phyloP scores from a whole-genome alignment of 2,329 filamentous ascomycete species.

The Lasiodiplodia sp. region DNA sequence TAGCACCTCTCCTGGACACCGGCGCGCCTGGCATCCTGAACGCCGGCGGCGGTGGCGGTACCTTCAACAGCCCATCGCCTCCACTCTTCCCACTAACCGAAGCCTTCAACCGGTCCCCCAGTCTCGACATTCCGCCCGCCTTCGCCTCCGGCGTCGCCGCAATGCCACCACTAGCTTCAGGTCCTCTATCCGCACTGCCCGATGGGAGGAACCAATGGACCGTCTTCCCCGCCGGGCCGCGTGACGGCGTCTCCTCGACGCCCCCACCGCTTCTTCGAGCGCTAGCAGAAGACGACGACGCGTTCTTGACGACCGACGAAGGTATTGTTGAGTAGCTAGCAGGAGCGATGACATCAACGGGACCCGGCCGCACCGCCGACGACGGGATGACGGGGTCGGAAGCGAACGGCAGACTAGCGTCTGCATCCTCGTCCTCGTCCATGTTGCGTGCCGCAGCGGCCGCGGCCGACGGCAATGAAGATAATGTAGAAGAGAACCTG shows the following conservation, averaged over 20 bases:
- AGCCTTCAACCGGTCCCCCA: constrained; percentile 12
- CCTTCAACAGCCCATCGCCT: not conserved
- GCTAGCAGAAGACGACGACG: constrained; percentile 29
- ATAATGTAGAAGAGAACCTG: not conserved
- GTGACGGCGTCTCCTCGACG: constrained; percentile 54
- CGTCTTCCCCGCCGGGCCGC: constrained; percentile 43
- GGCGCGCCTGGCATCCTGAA: not conserved
- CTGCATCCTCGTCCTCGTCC: constrained; percentile 29
- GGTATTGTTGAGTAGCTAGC: constrained; percentile 36
- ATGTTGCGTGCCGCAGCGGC: constrained; percentile 35
- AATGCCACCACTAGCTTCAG: not conserved
- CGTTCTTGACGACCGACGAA: constrained; percentile 31
- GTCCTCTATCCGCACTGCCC: not conserved
- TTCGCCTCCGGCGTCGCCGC: not conserved
- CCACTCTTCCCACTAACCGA: not conserved
- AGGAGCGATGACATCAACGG: constrained; percentile 36
- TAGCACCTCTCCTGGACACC: not conserved
- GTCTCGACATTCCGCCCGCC: not conserved
- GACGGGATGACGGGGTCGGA: constrained; percentile 50
- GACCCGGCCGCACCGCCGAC: constrained; percentile 45
- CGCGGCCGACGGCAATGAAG: not conserved
- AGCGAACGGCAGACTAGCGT: constrained; percentile 35
- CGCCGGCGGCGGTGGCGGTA: not conserved
- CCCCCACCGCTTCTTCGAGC: constrained; percentile 29
- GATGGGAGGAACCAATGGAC: constrained; percentile 21